Base-by-base conservation (phyloP, 495 filamentous ascomycete genomes). In the Talaromyces nanjingensis region DNA sequence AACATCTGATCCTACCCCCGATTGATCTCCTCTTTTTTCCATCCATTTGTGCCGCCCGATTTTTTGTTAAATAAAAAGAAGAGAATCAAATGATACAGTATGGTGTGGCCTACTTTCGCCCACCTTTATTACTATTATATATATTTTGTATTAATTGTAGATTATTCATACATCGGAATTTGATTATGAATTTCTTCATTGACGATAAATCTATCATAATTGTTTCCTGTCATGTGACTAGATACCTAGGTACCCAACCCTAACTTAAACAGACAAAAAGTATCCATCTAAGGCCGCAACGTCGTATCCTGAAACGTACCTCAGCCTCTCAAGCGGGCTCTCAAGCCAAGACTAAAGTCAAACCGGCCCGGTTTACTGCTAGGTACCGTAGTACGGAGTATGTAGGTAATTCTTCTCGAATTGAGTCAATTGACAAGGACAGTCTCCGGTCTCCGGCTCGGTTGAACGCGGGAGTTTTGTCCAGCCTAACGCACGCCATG, bases 71-170 rank as follows among this genome's bases (percentile, higher is more conserved):
- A 29, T 49, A 22, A 29, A 60, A 60, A 47, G 12, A 9, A 31
- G 24, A 47, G 31, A 18, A 53, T 31, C 47, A 25, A 29, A 47
- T 24, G 14, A n/a, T 11, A 33, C 27, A 24, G 31, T 20, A 22
- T n/a, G 47, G 60, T 42, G 60, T 27, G 60, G 60, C 60, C 60
- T 62, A 62, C 60, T 62, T 62, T 54, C 60, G 60, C 60, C 60
- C 42, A 27, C 60, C 47, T n/a, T 53, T 25, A 22, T 53, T 47
- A 45, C 9, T 45, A 37, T 31, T 45, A 22, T 29, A 12, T 39
- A 31, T 59, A 16, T 47, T n/a, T 60, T 47, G 1, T 9, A n/a
- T 18, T 9, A 18, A 49, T 49, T 9, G 18, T 49, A 49, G 27
- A 2, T 27, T 1, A 2, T 1, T 24, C 1, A 24, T 24, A 24